Base-by-base conservation (phyloP, 768 basidiomycete genomes). In the Termitomyces sp. region DNA sequence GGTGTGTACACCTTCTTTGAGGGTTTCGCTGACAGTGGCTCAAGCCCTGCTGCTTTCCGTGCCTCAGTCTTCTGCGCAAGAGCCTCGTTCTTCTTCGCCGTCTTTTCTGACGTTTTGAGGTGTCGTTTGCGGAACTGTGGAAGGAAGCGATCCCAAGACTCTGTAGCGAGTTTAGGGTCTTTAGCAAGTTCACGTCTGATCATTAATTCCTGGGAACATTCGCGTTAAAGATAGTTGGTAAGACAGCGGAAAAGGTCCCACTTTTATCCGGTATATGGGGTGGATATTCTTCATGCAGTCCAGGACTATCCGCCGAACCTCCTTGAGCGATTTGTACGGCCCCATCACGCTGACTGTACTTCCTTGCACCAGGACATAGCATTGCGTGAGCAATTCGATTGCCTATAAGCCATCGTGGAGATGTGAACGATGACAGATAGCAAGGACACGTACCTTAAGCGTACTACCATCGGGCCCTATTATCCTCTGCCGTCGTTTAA, bases 211-310 rank as follows among this genome's bases (percentile, higher is more conserved):
- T 95, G 12, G 33, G 33, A 27, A 31, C 22, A 2, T 61, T 57
- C 33, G 52, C 18, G 11, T 37, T 12, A 34, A 15, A 16, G 13
- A 24, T 2, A 18, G 34, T n/a, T 6, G 33, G 41, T 22, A 30
- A 33, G 45, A 33, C 33, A 47, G 63, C 6, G 9, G 66, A 33
- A 20, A 12, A 18, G 31, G 30, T 12, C 65, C 22, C 42, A 92
- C 95, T 75, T 99, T 99, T 74, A 99, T 99, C 66, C 95, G 88
- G 71, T 99, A 99, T 69, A 99, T 98, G 1, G 97, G 97, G 69
- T 99, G 97, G 55, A 98, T 90, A 70, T 99, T 99, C 76, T 89
- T 95, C 97, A 99, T 98, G 77, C 97, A 99, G 69, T 99, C 97
- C 44, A 98, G 73, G n/a, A 99, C 85, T 61, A 98, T 98, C 65